These are phyloP conservation scores for Aureobasidium sp. DNA, from an alignment of 2,329 filamentous ascomycete species.

Conservation along the genomic window DNA sequence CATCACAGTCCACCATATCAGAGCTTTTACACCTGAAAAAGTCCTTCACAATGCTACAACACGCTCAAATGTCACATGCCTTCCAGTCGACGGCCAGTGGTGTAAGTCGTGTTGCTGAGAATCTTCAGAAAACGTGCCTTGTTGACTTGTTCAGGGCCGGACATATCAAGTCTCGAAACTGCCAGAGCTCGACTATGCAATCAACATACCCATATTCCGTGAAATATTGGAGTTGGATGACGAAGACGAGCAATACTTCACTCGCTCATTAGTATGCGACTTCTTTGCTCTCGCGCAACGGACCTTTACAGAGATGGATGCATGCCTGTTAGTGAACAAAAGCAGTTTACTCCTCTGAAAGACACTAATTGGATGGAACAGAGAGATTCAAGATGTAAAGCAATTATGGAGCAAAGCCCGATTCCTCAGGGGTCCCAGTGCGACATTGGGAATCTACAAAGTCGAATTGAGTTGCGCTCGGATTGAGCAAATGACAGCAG, in stretches of 20 bases:
- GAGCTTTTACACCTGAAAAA: neutral
- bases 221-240: conserved; percentile 8
- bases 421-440: conserved; percentile 3
- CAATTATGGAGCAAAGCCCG: conserved; percentile 3
- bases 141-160: neutral
- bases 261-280: conserved; percentile 9
- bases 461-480: neutral
- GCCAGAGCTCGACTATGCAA: conserved; percentile 4
- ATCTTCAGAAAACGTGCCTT: neutral
- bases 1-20: neutral
- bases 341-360: no score
- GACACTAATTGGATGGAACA: neutral
- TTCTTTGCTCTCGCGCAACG: neutral
- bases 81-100: neutral
- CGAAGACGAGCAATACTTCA: conserved; percentile 11
- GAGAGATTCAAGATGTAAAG: conserved; percentile 2
- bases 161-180: conserved; percentile 8
- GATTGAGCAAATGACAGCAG: conserved; percentile 10
- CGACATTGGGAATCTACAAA: conserved; percentile 10
- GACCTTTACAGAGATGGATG: conserved; percentile 4
- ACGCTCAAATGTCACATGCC: conserved; percentile 7
- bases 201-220: neutral
- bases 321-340: conserved; percentile 1
- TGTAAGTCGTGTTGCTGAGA: neutral
- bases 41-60: conserved; percentile 1